Percentiles rank a stretch among this genome's conserved stretches.
phyloP scores from a whole-genome alignment of 2,329 filamentous ascomycete genomes.

The Didymella sp. region DNA sequence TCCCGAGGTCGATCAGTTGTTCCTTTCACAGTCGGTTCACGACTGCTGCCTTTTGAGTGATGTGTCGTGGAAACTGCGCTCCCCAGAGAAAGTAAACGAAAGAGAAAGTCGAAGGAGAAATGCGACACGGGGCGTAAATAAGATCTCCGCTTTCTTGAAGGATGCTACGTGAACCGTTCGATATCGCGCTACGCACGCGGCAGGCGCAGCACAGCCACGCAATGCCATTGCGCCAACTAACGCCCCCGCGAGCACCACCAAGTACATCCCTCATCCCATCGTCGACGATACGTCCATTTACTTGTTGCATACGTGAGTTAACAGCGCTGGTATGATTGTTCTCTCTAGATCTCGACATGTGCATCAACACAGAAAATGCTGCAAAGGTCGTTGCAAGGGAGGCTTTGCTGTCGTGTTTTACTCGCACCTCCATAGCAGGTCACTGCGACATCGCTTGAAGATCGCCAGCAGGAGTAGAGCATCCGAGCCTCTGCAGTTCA shows the following conservation, averaged over 20 bases:
- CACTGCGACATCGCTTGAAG: too few relatives aligned
- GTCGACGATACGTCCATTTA: too few relatives aligned
- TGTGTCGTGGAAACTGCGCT: neutral
- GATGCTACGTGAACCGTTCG: slow-evolving; percentile 13
- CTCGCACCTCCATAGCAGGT: too few relatives aligned
- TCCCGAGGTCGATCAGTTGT: slow-evolving; percentile 5
- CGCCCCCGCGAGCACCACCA: neutral
- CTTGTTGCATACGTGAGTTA: too few relatives aligned
- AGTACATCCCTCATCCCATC: too few relatives aligned
- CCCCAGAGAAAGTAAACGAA: neutral
- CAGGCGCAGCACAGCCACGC: slow-evolving; percentile 1
- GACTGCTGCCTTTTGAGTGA: neutral
- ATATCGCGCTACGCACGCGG: neutral
- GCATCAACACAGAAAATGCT: too few relatives aligned
- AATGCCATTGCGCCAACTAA: neutral
- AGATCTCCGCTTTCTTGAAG: slow-evolving; percentile 4
- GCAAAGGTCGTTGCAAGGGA: too few relatives aligned
- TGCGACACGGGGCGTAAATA: slow-evolving; percentile 3
- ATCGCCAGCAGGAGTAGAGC: too few relatives aligned
- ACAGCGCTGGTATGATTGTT: too few relatives aligned
- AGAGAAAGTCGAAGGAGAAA: neutral
- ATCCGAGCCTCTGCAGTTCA: too few relatives aligned
- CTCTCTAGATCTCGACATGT: too few relatives aligned
- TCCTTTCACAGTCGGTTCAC: neutral
- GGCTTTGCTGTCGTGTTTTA: too few relatives aligned